Base-by-base conservation (phyloP, 2,329 filamentous ascomycete genomes). In the Thyridium curvatum region DNA sequence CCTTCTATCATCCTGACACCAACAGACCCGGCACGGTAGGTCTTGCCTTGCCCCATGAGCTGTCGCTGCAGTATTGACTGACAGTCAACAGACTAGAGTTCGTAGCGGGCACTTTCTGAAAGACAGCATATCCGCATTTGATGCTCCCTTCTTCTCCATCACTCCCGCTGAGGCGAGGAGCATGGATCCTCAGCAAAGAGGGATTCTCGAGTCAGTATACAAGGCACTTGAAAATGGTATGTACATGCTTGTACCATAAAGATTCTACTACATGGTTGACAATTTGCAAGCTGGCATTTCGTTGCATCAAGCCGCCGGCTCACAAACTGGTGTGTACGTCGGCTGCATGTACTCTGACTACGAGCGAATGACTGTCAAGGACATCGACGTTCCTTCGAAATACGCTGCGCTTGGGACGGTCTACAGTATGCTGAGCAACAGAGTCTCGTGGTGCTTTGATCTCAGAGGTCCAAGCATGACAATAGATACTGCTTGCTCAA, bases 101-200 rank as follows among this genome's bases (percentile, higher is more conserved):
- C 21, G 21, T 10, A 26, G 21, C 21, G 21, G 21, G 6, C 21
- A 26, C 10, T 26, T 26, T 26, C 21, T 26, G 6, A 26, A 26
- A 26, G 21, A 10, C 21, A 26, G 21, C 10, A 26, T 26, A 26
- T 26, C 21, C 21, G 21, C 26, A 16, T 84, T 83, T 49, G 79
- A 84, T 47, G 73, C 76, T 26, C 65, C 72, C 2, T 83, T 84
- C 62, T 84, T 84, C 70, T 80, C 80, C 55, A 82, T 84, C 71
- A 81, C 77, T 37, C 77, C 79, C 12, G 70, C 74, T 45, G 80
- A 84, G 56, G 80, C 80, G 33, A 68, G 73, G 18, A 75, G 81
- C 47, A 80, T 77, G 8, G 80, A 84, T 53, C 80, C 80, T 1
- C 79, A 80, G 64, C 78, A 81, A 51, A 70, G 80, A 46, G 58